Evolutionary conservation across 1,284 basidiomycete species (phyloP).

Genomic region (Naganishia albida): DNA sequence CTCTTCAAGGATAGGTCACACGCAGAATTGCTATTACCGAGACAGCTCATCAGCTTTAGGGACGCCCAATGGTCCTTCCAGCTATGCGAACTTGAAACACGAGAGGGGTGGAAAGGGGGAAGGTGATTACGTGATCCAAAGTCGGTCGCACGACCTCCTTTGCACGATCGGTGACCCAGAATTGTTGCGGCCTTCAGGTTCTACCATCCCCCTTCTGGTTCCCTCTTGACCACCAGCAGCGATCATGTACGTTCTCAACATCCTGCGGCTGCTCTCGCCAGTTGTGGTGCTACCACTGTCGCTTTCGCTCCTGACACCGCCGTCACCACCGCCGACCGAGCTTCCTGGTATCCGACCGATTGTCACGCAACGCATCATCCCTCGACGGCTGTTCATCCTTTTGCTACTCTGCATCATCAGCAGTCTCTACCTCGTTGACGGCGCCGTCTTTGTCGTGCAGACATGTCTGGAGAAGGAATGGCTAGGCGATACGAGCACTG

Average conservation of each 20-base stretch:
- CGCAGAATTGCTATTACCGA: no score
- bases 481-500: constrained; percentile 56
- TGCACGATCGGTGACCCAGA: background rate
- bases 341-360: constrained; percentile 46
- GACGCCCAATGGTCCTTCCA: no score
- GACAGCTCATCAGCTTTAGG: no score
- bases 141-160: constrained; percentile 4
- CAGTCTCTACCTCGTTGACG: constrained; percentile 41
- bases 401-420: constrained; percentile 63
- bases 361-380: constrained; percentile 67
- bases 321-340: constrained; percentile 8
- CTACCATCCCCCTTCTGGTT: background rate
- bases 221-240: background rate
- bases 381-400: constrained; percentile 71
- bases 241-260: constrained; percentile 52
- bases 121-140: background rate
- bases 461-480: constrained; percentile 67
- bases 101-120: no score
- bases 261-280: constrained; percentile 66
- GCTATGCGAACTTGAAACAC: no score
- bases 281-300: constrained; percentile 63
- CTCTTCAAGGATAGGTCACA: no score
- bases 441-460: constrained; percentile 63
- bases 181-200: background rate
- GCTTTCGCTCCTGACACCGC: constrained; percentile 61